Percentiles rank a stretch among this genome's conserved stretches.
phyloP scores from a whole-genome alignment of 2,329 filamentous ascomycete species.

The Cylindrodendrum hubeiense region DNA sequence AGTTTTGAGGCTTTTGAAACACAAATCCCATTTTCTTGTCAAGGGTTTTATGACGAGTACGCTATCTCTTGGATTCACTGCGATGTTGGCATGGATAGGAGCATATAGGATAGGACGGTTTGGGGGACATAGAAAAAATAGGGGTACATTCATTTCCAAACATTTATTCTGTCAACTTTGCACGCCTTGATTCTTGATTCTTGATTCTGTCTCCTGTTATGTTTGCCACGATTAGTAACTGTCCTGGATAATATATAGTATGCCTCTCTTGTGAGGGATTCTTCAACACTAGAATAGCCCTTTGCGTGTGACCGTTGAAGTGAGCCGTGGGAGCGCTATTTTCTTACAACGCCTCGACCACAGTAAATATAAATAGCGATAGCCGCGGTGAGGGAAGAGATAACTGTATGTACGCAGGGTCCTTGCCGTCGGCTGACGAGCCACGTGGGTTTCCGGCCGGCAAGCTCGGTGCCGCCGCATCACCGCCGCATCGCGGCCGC shows the following conservation, averaged over 20 bases:
- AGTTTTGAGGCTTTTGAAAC: conserved; percentile 38
- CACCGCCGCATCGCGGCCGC: no score
- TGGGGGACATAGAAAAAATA: conserved; percentile 10
- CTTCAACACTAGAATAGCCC: neutral
- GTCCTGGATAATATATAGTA: neutral
- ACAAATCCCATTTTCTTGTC: conserved; percentile 8
- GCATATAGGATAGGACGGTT: neutral
- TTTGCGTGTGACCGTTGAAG: no score
- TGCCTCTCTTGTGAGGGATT: neutral
- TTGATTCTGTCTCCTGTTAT: neutral
- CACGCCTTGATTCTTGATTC: neutral
- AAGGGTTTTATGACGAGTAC: conserved; percentile 18
- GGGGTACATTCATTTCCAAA: neutral
- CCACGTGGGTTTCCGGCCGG: conserved; percentile 30
- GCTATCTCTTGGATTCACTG: neutral
- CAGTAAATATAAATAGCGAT: neutral
- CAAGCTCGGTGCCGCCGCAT: neutral
- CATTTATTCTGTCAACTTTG: neutral
- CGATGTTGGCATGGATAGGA: neutral
- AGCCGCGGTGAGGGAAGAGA: conserved; percentile 8
- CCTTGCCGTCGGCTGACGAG: conserved; percentile 24
- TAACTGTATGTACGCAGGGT: neutral
- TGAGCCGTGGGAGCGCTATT: neutral
- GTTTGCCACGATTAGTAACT: neutral
- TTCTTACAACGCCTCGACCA: neutral